Base-by-base conservation (phyloP, 2,329 filamentous ascomycete genomes). In the Hymenoscyphus scutula region DNA sequence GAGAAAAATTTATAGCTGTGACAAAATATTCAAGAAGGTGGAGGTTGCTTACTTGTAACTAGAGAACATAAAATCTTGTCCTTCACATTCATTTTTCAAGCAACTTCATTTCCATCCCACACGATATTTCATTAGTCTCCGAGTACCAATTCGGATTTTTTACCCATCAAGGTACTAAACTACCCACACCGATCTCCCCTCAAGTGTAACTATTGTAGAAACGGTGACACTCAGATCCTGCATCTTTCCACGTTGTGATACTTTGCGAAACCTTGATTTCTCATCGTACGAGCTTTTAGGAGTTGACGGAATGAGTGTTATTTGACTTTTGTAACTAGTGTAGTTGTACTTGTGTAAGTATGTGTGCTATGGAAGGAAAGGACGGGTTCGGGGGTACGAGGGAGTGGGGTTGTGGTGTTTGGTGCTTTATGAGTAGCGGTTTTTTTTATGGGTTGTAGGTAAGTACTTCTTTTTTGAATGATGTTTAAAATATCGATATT, bases 221-320 rank as follows among this genome's bases (percentile, higher is more conserved):
- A 25, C 15, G 45, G 45, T 51, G 19, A 51, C 45, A 51, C 45
- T 27, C 13, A 51, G 45, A 51, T 51, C 45, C 45, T 51, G 45
- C 19, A 23, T 51, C 45, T 51, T 23, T 25, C 45, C 45, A 51
- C 23, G 19, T 11, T 13, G 45, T 51, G 45, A 51, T 1, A 11
- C 19, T 13, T 25, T 4, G 45, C n/a, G n/a, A n/a, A n/a, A 45
- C 38, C 17, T n/a, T 17, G 38, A 17, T 32, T 32, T 8, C 34
- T 37, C 32, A 8, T 34, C 34, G 34, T 37, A 37, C 34, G 3
- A 37, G 3, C 34, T 37, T 11, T 37, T 37, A 29, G 34, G 34
- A 13, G 34, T 5, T 37, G 23, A 27, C 10, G 45, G 19, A 51
- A 51, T 23, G 45, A 51, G 5, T 51, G 5, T 51, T 51, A 19